Base-by-base conservation (phyloP, 1,139 yeast species). In the Kazachstania sp. region DNA sequence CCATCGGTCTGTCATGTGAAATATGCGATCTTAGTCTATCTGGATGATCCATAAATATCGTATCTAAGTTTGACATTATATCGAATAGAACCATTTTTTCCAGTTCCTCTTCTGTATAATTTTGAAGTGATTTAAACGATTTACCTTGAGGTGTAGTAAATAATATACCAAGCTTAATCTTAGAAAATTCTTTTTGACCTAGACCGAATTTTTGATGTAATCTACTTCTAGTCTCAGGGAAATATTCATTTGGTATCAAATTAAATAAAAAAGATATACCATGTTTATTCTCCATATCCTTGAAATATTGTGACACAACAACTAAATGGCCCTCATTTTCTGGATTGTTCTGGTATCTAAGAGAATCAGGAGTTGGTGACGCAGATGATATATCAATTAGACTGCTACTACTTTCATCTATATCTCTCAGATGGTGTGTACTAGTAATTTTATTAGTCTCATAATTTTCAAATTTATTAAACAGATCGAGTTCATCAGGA, bases 201-300 rank as follows among this genome's bases (percentile, higher is more conserved):
- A 86, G 68, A 0, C 96, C 96, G 54, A 87, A 65, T 37, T 69
- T 68, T 55, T 72, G 73, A 59, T 84, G 83, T 51, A 92, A 70
- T 52, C 98, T 76, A 28, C 70, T 73, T 58, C 75, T 81, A 2
- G 95, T 82, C n/a, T 77, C 80, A 3, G 65, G 60, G 46, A 86
- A 77, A 42, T 68, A 67, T 63, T 94, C 98, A 19, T 73, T 73
- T 3, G 84, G 82, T 46, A 74, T 71, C 8, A 86, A 66, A 13
- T 81, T 77, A 60, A 92, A 84, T 23, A 84, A 69, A 63, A 92
- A 92, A 6, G 98, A 96, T 34, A 84, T 72, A n/a, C 97, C 94
- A 63, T 94, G 98, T 19, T 79, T 72, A 54, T 80, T 77, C 41
- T 72, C 73, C 19, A 83, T 74, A 43, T 81, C 86, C 57, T 83